A percentile compares a stretch with the other conserved stretches of the same genome.
These are phyloP conservation scores for Microascus cirrosus DNA, from an alignment of 2,329 filamentous ascomycete species.

Conservation along the genomic window DNA sequence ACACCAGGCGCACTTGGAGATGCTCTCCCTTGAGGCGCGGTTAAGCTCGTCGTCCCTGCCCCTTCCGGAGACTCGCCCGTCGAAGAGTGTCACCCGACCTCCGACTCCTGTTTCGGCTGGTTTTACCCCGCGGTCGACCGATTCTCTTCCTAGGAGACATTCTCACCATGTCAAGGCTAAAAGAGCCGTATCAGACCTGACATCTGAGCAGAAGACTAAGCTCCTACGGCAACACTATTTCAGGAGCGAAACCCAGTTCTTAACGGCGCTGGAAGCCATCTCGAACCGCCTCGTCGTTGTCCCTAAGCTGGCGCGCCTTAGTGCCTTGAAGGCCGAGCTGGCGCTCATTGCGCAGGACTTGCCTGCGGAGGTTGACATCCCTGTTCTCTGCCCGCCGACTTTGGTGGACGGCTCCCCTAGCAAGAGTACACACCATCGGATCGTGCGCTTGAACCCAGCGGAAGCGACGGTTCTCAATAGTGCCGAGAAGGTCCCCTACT, in stretches of 20 bases:
- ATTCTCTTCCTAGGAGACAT: constrained; percentile 44
- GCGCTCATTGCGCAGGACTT: constrained; percentile 72
- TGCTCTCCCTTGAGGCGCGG: constrained; percentile 45
- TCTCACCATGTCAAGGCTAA: constrained; percentile 48
- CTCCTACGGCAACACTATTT: constrained; percentile 74
- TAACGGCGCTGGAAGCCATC: constrained; percentile 72
- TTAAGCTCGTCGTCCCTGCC: constrained; percentile 59
- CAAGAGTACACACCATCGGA: constrained; percentile 68
- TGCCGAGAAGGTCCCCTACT: constrained; percentile 74
- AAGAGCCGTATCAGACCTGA: constrained; percentile 50
- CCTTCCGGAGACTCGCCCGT: constrained; percentile 48
- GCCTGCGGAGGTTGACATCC: constrained; percentile 74
- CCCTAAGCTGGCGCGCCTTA: constrained; percentile 70
- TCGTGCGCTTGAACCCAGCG: constrained; percentile 72
- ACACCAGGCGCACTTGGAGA: constrained; percentile 37
- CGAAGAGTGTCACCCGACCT: constrained; percentile 39
- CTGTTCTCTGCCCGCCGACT: constrained; percentile 67
- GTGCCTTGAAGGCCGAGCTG: constrained; percentile 69
- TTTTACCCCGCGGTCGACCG: constrained; percentile 29
- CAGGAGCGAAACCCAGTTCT: constrained; percentile 67
- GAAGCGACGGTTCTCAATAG: constrained; percentile 80
- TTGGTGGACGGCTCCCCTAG: constrained; percentile 62
- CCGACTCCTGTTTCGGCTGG: constrained; percentile 47
- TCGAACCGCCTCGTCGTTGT: constrained; percentile 76
- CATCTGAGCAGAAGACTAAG: constrained; percentile 55